Base-by-base conservation (phyloP, 768 basidiomycete genomes). In the Leccinum sublutescens region DNA sequence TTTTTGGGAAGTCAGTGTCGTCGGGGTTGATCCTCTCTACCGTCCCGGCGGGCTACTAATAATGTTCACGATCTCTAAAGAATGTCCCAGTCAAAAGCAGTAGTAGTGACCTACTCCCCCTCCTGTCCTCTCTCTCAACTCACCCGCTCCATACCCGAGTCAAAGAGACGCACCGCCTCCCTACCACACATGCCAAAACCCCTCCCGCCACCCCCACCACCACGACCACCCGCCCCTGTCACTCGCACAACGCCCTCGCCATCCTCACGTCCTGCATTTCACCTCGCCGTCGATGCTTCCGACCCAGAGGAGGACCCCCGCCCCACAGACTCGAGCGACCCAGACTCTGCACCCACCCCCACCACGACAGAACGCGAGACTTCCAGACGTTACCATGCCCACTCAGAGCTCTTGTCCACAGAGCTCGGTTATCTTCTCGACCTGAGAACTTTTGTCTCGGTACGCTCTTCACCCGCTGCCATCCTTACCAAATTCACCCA, bases 341-440 rank as follows among this genome's bases (percentile, higher is more conserved):
- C 34, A 4, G 54, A 58, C 15, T 27, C 56, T 10, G 7, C 33
- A 15, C 4, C 38, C 4, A 21, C 25, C 17, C 50, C 54, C 17
- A 9, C 50, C 47, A 23, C 36, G 19, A 10, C 52, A 6, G 55
- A 59, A 12, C 55, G 57, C 34, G 85, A 87, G 51, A 68, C 77
- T 36, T 64, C 78, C 14, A 71, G 85, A 52, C 80, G 77, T 56
- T 87, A 82, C 62, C 88, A 97, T 66, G 89, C 93, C 6, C 81
- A 98, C 52, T 79, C 85, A 63, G 96, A 98, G 74, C 77, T 98
- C 43, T 80, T 98, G 25, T 79, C 83, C 58, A 95, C 94, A 1
- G 96, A 98, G 77, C 77, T 85, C 19, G 85, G 85, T 7, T 98
- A 98, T 71, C 80, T 94, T 9, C 71, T 80, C 54, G 93, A 95